These are phyloP conservation scores for Glycine latifolia DNA, from an alignment of 306 rosid genomes.

Conservation along the genomic window DNA sequence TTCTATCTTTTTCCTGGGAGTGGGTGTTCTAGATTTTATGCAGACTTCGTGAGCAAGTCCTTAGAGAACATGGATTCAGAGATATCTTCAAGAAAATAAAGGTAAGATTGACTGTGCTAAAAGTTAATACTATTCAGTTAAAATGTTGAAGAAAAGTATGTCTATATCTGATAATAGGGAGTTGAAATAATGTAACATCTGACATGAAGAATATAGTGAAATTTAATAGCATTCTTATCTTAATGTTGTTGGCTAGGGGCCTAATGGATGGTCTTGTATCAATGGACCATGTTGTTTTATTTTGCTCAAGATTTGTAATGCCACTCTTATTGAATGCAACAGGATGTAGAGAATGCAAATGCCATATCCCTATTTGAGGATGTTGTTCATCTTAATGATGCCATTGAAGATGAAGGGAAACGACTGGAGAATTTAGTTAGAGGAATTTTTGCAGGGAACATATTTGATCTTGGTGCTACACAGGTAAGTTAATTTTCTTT, in stretches of 20 bases:
- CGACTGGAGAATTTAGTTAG: conserved; percentile 82
- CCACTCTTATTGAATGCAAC: conserved; percentile 14
- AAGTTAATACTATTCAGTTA: no score
- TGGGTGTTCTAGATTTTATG: conserved; percentile 71
- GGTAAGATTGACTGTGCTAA: conserved; percentile 52
- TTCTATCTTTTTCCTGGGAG: not conserved
- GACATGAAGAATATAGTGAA: conserved; percentile 14
- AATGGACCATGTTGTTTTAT: conserved; percentile 31
- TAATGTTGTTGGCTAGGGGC: conserved; percentile 20
- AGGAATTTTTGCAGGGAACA: conserved; percentile 94
- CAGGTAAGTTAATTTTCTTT: conserved; percentile 60
- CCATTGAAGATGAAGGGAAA: conserved; percentile 83
- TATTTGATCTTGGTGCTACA: conserved; percentile 96
- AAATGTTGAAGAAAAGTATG: conserved; percentile 30
- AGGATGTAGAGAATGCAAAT: conserved; percentile 95
- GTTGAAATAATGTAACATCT: not conserved
- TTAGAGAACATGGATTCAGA: conserved; percentile 82
- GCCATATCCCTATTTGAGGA: conserved; percentile 78
- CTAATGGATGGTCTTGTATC: conserved; percentile 4
- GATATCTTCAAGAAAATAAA: conserved; percentile 97
- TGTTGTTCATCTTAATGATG: conserved; percentile 71
- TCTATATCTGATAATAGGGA: conserved; percentile 2
- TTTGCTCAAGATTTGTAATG: conserved; percentile 2
- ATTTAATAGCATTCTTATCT: conserved; percentile 8
- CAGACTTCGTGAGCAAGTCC: conserved; percentile 86